A percentile compares a stretch with the other conserved stretches of the same genome.
phyloP scores from a whole-genome alignment of 768 basidiomycete species.

The Rickenella mellea region DNA sequence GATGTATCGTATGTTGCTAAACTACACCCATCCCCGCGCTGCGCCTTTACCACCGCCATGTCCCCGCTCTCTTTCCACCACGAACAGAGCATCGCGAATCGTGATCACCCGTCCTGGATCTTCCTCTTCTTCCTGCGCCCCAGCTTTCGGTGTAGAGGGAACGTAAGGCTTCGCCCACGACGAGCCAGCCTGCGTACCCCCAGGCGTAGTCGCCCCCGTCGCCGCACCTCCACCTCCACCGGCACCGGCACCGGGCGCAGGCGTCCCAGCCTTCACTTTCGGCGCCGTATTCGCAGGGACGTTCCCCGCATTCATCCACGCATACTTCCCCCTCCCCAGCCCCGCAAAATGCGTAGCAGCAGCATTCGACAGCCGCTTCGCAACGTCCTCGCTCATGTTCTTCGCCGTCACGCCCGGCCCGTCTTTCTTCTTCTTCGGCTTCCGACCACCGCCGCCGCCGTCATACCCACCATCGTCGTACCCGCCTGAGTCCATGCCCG shows the following conservation, averaged over 20 bases:
- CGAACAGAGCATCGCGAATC: conserved; percentile 77
- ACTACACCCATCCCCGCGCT: conserved; percentile 49
- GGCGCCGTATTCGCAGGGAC: conserved; percentile 26
- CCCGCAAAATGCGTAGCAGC: conserved; percentile 88
- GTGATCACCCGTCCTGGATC: conserved; percentile 51
- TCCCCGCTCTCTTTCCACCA: conserved; percentile 72
- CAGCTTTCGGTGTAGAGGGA: conserved; percentile 35
- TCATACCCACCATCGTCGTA: conserved; percentile 20
- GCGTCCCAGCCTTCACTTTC: conserved; percentile 18
- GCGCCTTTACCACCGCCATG: conserved; percentile 77
- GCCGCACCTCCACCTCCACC: conserved; percentile 15
- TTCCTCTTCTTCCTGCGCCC: conserved; percentile 40
- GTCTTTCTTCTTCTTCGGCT: conserved; percentile 75
- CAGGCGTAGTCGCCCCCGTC: conserved; percentile 21
- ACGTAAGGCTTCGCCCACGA: conserved; percentile 61
- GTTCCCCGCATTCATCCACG: conserved; percentile 77
- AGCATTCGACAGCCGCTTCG: conserved; percentile 87
- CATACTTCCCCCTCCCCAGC: conserved; percentile 61
- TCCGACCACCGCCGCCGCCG: conserved; percentile 32
- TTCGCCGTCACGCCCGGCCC: conserved; percentile 77
- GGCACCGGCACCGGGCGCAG: conserved; percentile 23
- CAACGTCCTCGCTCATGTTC: conserved; percentile 86
- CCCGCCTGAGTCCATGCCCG: conserved; percentile 36
- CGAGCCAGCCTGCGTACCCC: conserved; percentile 14
- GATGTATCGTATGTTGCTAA: no score